phyloP scores from a whole-genome alignment of 352 stramenopile genomes.

The Pythium rhizo-oryzae region DNA sequence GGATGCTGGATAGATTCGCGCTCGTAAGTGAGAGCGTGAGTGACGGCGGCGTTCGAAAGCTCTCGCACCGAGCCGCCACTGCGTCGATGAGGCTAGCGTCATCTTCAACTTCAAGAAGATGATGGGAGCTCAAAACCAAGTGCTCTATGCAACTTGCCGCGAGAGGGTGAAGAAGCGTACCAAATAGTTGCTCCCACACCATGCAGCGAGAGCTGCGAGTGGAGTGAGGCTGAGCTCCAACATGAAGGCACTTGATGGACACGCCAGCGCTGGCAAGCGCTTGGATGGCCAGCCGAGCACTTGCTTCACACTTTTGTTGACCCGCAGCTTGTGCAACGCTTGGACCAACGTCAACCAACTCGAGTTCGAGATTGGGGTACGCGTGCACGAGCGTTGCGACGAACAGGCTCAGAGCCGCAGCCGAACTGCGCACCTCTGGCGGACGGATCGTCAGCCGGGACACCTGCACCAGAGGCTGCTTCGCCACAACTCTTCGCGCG shows the following conservation, averaged over 20 bases:
- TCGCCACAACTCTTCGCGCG: not conserved
- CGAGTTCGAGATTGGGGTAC: slow-evolving; percentile 4
- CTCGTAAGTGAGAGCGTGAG: slow-evolving; percentile 1
- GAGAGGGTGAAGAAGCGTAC: slow-evolving; percentile 5
- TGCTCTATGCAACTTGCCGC: not conserved
- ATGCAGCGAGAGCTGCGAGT: not conserved
- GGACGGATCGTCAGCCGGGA: slow-evolving; percentile 8
- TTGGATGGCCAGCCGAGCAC: slow-evolving; percentile 4
- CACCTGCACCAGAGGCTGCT: slow-evolving; percentile 6
- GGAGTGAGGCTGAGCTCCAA: not conserved
- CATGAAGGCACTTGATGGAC: slow-evolving; percentile 1
- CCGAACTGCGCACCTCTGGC: not conserved
- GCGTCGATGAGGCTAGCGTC: not conserved
- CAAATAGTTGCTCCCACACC: slow-evolving; percentile 12
- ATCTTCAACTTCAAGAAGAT: not conserved
- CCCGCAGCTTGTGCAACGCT: not conserved
- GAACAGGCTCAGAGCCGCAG: not conserved
- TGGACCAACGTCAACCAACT: not conserved
- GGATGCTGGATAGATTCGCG: not conserved
- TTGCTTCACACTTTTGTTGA: not conserved
- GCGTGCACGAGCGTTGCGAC: not conserved
- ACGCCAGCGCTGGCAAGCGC: slow-evolving; percentile 1
- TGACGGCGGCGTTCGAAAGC: not conserved
- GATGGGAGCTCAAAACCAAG: not conserved
- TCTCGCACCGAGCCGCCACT: not conserved